Conservation (phyloP, 768 basidiomycete species). For the Russula dissimulans region DNA sequence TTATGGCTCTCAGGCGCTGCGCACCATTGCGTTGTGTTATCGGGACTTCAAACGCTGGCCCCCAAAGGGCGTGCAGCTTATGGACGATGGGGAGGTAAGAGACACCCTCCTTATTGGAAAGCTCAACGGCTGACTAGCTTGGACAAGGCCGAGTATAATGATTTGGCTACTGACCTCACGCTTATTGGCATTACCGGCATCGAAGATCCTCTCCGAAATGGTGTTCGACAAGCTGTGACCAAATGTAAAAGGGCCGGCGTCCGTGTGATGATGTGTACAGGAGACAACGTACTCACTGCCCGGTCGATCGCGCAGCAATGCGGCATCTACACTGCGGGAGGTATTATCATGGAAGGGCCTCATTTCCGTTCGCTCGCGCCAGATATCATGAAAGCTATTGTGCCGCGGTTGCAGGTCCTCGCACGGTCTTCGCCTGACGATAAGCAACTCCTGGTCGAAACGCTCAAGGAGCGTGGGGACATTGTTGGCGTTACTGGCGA, state of each 20-base stretch:
- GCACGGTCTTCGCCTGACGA: conserved; percentile 97
- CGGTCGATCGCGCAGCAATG: conserved; percentile 96
- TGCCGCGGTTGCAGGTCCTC: conserved; percentile 90
- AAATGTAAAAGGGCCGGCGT: conserved; percentile 88
- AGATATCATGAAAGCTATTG: conserved; percentile 66
- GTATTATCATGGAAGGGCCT: conserved; percentile 97
- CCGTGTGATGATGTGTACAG: conserved; percentile 95
- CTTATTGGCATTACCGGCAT: conserved; percentile 90
- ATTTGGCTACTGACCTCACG: conserved; percentile 62
- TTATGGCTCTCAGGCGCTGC: conserved; percentile 92
- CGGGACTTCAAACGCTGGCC: conserved; percentile 85
- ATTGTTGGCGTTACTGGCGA: conserved; percentile 96
- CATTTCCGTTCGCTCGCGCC: conserved; percentile 74
- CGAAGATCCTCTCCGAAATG: conserved; percentile 88
- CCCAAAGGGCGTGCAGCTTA: conserved; percentile 37
- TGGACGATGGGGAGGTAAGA: conserved; percentile 47
- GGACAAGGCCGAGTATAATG: conserved; percentile 54
- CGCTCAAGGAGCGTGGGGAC: conserved; percentile 76
- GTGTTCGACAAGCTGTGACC: conserved; percentile 81
- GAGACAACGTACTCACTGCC: conserved; percentile 91
- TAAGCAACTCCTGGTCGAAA: conserved; percentile 89
- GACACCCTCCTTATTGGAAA: neutral
- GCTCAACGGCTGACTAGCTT: neutral
- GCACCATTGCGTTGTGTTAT: conserved; percentile 93
- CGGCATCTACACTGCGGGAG: conserved; percentile 88